These are phyloP conservation scores for Mycena chlorophos DNA, from an alignment of 768 basidiomycete species.

Conservation along the genomic window DNA sequence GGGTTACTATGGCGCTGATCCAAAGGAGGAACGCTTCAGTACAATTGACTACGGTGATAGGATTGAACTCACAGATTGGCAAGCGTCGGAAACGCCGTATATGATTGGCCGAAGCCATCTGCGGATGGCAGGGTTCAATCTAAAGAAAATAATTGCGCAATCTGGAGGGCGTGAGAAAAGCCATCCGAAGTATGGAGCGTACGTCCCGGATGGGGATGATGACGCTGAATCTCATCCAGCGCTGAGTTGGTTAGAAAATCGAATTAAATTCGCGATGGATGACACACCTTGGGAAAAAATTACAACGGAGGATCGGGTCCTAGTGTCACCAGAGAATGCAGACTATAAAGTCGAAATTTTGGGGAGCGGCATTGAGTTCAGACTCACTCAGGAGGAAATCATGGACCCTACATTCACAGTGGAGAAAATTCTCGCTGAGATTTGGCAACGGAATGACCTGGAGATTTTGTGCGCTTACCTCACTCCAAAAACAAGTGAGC, in stretches of 20 bases:
- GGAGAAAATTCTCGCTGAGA: not conserved
- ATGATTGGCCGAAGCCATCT: not conserved
- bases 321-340: not conserved
- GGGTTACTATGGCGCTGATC: not conserved
- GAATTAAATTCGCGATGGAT: not conserved
- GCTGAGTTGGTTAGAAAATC: not conserved
- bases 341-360: conserved; percentile 2
- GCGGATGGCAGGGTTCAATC: not conserved
- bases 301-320: not conserved
- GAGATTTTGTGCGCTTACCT: not conserved
- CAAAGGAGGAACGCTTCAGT: conserved; percentile 5
- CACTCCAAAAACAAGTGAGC: not conserved
- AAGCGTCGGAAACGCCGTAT: not conserved
- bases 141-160: not conserved
- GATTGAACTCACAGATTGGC: conserved; percentile 11
- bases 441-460: conserved; percentile 1
- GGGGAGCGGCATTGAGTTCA: not conserved
- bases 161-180: not conserved
- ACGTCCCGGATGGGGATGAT: not conserved
- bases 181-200: not conserved
- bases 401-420: not conserved
- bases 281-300: not conserved
- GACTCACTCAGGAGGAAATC: not conserved
- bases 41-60: conserved; percentile 6
- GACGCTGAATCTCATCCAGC: not conserved